phyloP scores from a whole-genome alignment of 2,329 filamentous ascomycete species.

The Sclerotinia spermophila region DNA sequence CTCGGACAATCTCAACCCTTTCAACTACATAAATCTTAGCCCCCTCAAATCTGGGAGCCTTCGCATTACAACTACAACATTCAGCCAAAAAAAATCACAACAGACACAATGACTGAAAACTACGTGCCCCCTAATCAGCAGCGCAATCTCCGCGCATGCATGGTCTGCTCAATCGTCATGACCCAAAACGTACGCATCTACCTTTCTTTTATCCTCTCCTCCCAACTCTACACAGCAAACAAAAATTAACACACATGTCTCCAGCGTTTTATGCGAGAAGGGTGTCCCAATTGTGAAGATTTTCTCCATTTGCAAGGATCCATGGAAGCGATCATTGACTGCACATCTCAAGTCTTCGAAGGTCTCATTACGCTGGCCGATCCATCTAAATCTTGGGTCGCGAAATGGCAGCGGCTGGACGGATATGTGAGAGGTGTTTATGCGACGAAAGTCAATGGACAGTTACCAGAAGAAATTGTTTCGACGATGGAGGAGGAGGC shows the following conservation, averaged over 20 bases:
- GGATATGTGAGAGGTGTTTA: conserved; percentile 86
- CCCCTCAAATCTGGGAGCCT: not conserved
- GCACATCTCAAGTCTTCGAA: conserved; percentile 95
- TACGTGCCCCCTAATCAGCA: conserved; percentile 72
- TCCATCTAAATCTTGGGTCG: conserved; percentile 85
- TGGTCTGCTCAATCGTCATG: conserved; percentile 97
- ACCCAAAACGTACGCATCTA: conserved; percentile 59
- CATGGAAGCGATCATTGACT: conserved; percentile 79
- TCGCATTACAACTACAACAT: not conserved
- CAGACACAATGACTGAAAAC: conserved; percentile 45
- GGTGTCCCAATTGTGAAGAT: conserved; percentile 95
- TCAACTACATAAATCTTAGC: not conserved
- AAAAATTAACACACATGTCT: conserved; percentile 20
- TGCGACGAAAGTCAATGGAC: conserved; percentile 89
- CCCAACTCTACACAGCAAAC: conserved; percentile 3
- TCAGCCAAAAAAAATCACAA: not conserved
- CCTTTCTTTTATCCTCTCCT: not conserved
- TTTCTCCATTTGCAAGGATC: conserved; percentile 80
- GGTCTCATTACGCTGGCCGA: conserved; percentile 83
- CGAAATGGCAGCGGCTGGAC: conserved; percentile 92
- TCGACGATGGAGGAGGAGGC: conserved; percentile 59
- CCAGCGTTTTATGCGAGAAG: conserved; percentile 78
- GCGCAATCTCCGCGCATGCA: conserved; percentile 90
- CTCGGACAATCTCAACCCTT: not conserved
- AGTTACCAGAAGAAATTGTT: conserved; percentile 64